Evolutionary conservation across 1,139 yeast species (phyloP).

Genomic region (Magnusiomyces clavatus): DNA sequence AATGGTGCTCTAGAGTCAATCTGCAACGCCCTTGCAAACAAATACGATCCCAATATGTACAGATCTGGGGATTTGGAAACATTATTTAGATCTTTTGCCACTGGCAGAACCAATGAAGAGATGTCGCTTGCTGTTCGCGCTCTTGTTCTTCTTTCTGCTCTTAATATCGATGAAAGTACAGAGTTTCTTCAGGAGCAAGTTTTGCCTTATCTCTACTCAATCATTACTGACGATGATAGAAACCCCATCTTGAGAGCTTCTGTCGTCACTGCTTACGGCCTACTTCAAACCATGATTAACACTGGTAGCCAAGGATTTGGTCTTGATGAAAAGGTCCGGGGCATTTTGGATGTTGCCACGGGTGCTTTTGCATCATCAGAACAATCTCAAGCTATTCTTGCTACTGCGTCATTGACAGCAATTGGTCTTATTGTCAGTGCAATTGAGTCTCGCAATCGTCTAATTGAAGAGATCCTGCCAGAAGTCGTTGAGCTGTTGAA

Average conservation of each 20-base stretch:
- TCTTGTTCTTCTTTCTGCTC: slow-evolving; percentile 23
- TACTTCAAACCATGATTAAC: slow-evolving; percentile 27
- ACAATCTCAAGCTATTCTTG: slow-evolving; percentile 23
- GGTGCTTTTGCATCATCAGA: slow-evolving; percentile 18
- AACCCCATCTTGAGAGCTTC: slow-evolving; percentile 21
- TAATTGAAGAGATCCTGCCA: slow-evolving; percentile 27
- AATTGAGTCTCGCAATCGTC: slow-evolving; percentile 18
- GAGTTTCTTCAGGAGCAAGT: slow-evolving; percentile 19
- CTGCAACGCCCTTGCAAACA: slow-evolving; percentile 23
- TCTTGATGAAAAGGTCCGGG: slow-evolving; percentile 25
- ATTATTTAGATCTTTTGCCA: slow-evolving; percentile 23
- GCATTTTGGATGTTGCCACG: slow-evolving; percentile 28
- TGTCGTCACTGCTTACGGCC: slow-evolving; percentile 24
- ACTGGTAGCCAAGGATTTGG: slow-evolving; percentile 33
- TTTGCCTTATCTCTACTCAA: slow-evolving; percentile 18
- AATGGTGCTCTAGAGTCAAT: slow-evolving; percentile 29
- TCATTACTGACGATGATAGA: slow-evolving; percentile 15
- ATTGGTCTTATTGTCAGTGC: slow-evolving; percentile 24
- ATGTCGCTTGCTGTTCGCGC: slow-evolving; percentile 27
- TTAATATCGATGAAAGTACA: slow-evolving; percentile 24
- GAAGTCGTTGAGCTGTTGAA: slow-evolving; percentile 26
- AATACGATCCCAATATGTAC: slow-evolving; percentile 29
- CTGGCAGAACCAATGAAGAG: slow-evolving; percentile 29
- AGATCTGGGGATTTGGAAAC: slow-evolving; percentile 19
- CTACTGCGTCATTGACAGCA: slow-evolving; percentile 30